Evolutionary conservation across 2,329 filamentous ascomycete genomes (phyloP).

Genomic region (Claviceps pusilla): DNA sequence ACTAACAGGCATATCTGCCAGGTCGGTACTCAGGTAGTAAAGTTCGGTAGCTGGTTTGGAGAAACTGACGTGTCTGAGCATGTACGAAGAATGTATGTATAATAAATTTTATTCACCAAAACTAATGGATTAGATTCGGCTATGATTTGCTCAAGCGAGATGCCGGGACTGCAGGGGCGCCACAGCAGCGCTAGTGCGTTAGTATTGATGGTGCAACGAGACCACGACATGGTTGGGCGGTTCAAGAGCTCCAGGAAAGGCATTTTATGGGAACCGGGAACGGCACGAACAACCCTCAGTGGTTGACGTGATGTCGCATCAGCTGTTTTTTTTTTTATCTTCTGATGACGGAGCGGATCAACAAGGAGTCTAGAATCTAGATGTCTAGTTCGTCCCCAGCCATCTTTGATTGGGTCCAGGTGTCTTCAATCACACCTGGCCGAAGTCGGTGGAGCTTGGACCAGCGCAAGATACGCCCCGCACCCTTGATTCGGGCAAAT

Average conservation of each 20-base stretch:
- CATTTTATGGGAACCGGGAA: background rate
- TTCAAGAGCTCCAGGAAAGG: background rate
- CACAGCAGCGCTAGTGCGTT: background rate
- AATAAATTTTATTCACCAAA: conserved; percentile 2
- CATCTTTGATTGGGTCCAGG: background rate
- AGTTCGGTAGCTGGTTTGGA: background rate
- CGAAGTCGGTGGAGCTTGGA: background rate
- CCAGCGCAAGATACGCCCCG: background rate
- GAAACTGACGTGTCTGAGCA: background rate
- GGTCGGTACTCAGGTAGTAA: background rate
- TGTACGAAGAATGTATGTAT: background rate
- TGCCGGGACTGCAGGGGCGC: background rate
- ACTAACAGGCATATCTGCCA: background rate
- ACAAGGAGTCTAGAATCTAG: background rate
- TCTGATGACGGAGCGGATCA: background rate
- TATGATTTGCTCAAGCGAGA: conserved; percentile 1
- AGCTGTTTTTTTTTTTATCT: background rate
- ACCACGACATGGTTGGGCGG: background rate
- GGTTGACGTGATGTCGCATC: background rate
- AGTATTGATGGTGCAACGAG: background rate
- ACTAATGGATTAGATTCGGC: background rate
- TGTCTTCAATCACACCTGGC: background rate
- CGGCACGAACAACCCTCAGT: background rate
- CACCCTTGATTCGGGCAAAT: background rate
- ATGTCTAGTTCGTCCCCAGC: background rate